A percentile compares a stretch with the other conserved stretches of the same genome.
Conservation (phyloP, 805 yeast species). For the Naumovozyma baii region DNA sequence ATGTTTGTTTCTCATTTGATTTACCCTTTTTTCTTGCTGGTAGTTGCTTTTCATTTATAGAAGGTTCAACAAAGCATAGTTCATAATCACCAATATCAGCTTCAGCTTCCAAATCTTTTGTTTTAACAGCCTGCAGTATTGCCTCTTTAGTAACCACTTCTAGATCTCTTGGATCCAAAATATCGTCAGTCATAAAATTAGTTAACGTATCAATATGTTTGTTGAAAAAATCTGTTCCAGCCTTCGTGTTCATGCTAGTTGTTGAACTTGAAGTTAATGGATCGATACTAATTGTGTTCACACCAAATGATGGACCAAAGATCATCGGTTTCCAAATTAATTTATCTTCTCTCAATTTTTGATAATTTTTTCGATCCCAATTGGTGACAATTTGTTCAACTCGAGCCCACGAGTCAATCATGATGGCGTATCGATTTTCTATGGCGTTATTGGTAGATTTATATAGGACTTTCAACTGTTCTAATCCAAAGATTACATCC, state of each 20-base stretch:
- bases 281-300: constrained; percentile 38
- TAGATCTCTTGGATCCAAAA: constrained; percentile 50
- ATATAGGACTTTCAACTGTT: constrained; percentile 54
- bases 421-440: constrained; percentile 42
- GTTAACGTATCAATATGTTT: constrained; percentile 45
- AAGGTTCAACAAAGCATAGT: background rate
- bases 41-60: background rate
- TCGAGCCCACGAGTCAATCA: constrained; percentile 34
- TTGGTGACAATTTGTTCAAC: constrained; percentile 33
- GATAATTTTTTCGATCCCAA: constrained; percentile 49
- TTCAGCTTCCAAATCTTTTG: background rate
- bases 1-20: constrained; percentile 8
- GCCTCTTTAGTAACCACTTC: constrained; percentile 48
- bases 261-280: constrained; percentile 5
- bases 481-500: constrained; percentile 81
- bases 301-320: constrained; percentile 81
- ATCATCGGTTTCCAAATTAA: constrained; percentile 75
- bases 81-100: background rate
- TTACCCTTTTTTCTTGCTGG: background rate
- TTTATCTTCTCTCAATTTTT: constrained; percentile 40
- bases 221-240: constrained; percentile 27
- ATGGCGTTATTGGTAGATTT: constrained; percentile 23
- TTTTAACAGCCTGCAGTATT: constrained; percentile 22
- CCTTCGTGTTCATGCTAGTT: background rate
- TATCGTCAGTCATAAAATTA: constrained; percentile 58